These are phyloP conservation scores for Cicer pinnatifidum DNA, from an alignment of 306 rosid species.

Conservation along the genomic window DNA sequence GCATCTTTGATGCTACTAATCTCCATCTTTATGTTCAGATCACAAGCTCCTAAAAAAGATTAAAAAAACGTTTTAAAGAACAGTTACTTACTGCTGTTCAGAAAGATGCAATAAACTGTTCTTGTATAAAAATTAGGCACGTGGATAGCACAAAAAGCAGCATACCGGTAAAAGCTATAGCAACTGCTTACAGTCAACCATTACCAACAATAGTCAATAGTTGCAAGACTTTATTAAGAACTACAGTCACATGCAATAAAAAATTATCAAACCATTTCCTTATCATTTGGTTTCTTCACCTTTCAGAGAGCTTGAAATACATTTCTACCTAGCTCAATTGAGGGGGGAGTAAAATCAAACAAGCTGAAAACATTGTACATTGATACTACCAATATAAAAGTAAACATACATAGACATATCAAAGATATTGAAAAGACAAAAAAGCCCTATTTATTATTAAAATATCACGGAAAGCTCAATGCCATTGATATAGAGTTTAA, in stretches of 20 bases:
- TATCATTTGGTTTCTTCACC: conserved; percentile 27
- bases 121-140: conserved; percentile 7
- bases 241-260: conserved; percentile 32
- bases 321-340: conserved; percentile 27
- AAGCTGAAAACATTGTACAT: background rate
- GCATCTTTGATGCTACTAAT: conserved; percentile 77
- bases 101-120: conserved; percentile 13
- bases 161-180: conserved; percentile 14
- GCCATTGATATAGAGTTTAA: conserved; percentile 12
- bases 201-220: conserved; percentile 1
- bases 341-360: conserved; percentile 22
- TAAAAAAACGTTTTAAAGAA: conserved; percentile 36
- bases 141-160: conserved; percentile 23
- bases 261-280: conserved; percentile 34
- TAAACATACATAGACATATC: conserved; percentile 11
- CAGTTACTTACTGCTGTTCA: conserved; percentile 39
- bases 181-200: conserved; percentile 8
- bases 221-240: conserved; percentile 24
- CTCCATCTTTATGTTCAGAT: conserved; percentile 63
- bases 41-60: conserved; percentile 50
- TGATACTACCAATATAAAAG: conserved; percentile 16
- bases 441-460: conserved; percentile 8
- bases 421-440: conserved; percentile 4
- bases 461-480: conserved; percentile 22
- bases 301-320: conserved; percentile 30